Base-by-base conservation (phyloP, 208 protist genomes). In the Trypanosoma cruzi region DNA sequence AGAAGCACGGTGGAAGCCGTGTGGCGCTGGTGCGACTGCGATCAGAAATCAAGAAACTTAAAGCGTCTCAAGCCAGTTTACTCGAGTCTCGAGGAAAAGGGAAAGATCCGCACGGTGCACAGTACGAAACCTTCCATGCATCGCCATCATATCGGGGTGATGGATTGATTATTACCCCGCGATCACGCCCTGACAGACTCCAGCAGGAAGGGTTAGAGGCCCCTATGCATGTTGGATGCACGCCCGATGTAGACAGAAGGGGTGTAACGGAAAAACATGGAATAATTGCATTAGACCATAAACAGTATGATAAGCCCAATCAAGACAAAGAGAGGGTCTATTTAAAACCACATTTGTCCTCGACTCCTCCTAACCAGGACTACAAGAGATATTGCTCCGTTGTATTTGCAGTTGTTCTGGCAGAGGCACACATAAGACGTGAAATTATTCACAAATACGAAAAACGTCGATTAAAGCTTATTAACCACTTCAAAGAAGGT, bases 381-480 rank as follows among this genome's bases (percentile, higher is more conserved):
- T 52, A 48, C 31, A 69, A 22, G 57, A 60, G 20, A 60, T 69
- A 61, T 29, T 60, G 65, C 42, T 88, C 86, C 18, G 57, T 84
- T 4, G 50, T 56, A 32, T 88, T 92, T 44, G 86, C 86, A 22
- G 54, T 92, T 29, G 57, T 76, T 20, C 73, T 92, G 11, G 86
- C 82, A 13, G 86, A 92, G 68, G 74, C 86, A 32, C 86, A 89
- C 66, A 74, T 61, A 48, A 64, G 86, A 0, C 55, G 71, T 32
- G 82, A 88, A 48, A 70, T 92, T 32, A 48, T 61, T 11, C 80
- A 85, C 56, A 80, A 77, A 59, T 86, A 74, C 75, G 85, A 91
- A 50, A 75, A 75, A 24, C 61, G 74, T 6, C 60, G 76, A 60
- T 63, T 86, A 31, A 68, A 71, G 31, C 34, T 73, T 26, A 62